Evolutionary conservation across 202 grass and related monocot genomes (phyloP).

Genomic region (Schoenoplectus tabernaemontani): DNA sequence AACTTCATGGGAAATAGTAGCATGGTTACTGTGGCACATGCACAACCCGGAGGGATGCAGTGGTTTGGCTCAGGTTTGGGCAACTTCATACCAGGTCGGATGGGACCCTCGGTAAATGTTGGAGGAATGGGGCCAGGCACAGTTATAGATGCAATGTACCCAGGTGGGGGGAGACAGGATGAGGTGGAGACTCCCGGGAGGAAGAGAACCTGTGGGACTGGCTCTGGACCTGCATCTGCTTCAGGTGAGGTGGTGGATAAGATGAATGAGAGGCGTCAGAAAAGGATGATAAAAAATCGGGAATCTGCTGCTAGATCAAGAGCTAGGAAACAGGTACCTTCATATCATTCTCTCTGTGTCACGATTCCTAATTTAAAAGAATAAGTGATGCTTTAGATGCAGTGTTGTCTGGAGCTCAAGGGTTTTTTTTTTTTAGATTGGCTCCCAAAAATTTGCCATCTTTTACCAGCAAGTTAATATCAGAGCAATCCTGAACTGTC

Average conservation of each 20-base stretch:
- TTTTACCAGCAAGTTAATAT: not conserved
- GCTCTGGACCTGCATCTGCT: conserved; percentile 38
- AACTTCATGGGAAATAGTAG: not conserved
- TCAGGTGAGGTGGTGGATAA: conserved; percentile 47
- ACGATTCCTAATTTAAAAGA: not conserved
- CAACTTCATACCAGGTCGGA: conserved; percentile 38
- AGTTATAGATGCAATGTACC: conserved; percentile 61
- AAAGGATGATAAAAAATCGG: conserved; percentile 99
- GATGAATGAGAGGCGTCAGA: conserved; percentile 80
- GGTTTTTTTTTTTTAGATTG: not conserved
- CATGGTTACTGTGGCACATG: not conserved
- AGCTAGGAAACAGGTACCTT: conserved; percentile 85
- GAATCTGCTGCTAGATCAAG: conserved; percentile 97
- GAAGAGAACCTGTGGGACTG: conserved; percentile 41
- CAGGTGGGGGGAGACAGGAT: conserved; percentile 29
- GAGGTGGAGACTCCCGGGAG: conserved; percentile 47
- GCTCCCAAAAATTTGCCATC: not conserved
- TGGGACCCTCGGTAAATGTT: conserved; percentile 47
- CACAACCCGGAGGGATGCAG: not conserved
- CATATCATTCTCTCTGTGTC: conserved; percentile 6
- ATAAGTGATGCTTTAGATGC: not conserved
- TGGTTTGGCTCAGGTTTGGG: conserved; percentile 15
- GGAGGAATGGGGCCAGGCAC: conserved; percentile 26
- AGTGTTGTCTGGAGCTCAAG: not conserved
- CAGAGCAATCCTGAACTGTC: not conserved